A percentile compares a stretch with the other conserved stretches of the same genome.
phyloP scores from a whole-genome alignment of 2,329 filamentous ascomycete genomes.

The Aspergillus felis region DNA sequence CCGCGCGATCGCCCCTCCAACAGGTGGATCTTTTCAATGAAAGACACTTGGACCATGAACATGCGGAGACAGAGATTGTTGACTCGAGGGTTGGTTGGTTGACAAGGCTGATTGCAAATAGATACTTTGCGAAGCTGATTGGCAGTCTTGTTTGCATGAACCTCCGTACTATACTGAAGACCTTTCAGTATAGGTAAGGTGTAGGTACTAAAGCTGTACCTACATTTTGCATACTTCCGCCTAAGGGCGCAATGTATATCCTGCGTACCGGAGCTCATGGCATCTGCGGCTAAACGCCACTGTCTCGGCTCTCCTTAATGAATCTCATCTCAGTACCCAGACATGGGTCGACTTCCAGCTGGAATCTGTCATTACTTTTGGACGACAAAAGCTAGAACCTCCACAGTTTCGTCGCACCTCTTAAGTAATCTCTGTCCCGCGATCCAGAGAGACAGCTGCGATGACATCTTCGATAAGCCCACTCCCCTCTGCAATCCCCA shows the following conservation, averaged over 20 bases:
- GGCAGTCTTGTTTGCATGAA: not conserved
- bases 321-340: not conserved
- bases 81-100: not conserved
- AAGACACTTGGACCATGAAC: not conserved
- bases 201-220: not conserved
- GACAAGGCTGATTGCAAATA: not conserved
- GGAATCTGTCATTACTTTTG: not conserved
- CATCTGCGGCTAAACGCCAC: not conserved
- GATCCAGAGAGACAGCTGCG: not conserved
- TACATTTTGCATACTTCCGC: not conserved
- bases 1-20: not conserved
- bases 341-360: not conserved
- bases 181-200: not conserved
- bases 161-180: not conserved
- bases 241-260: not conserved
- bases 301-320: not conserved
- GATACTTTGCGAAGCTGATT: not conserved
- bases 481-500: constrained; percentile 16
- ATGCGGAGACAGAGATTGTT: not conserved
- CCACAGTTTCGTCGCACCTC: not conserved
- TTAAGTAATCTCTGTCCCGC: not conserved
- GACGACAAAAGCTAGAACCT: not conserved
- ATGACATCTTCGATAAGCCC: not conserved
- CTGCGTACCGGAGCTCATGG: not conserved
- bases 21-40: not conserved